A percentile compares a stretch with the other conserved stretches of the same genome.
Evolutionary conservation across 2,329 filamentous ascomycete genomes (phyloP).

Genomic region (Aureobasidium sp.): DNA sequence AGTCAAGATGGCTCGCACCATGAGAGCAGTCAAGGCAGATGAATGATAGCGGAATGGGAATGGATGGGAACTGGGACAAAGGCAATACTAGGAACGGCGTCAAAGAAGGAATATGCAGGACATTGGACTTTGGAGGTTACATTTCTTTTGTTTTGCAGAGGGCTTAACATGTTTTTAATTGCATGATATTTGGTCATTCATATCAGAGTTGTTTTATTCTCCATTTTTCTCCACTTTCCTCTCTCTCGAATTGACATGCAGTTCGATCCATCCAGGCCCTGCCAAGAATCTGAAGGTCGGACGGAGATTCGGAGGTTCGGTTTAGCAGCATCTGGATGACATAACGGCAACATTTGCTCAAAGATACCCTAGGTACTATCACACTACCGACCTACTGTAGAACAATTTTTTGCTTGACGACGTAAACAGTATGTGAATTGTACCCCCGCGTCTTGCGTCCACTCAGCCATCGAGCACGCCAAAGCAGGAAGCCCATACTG

Average conservation of each 20-base stretch:
- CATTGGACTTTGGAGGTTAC: background rate
- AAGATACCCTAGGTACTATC: background rate
- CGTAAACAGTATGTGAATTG: background rate
- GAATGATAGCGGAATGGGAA: background rate
- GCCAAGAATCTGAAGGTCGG: slow-evolving; percentile 2
- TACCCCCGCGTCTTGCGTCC: background rate
- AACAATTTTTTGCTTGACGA: background rate
- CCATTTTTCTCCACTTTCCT: background rate
- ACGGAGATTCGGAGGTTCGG: slow-evolving; percentile 2
- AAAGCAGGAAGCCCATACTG: background rate
- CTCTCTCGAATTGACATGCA: background rate
- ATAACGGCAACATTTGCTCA: slow-evolving; percentile 8
- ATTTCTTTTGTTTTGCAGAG: background rate
- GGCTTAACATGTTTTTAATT: background rate
- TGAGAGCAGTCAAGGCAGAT: slow-evolving; percentile 10
- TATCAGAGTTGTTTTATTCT: background rate
- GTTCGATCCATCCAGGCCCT: background rate
- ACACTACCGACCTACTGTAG: background rate
- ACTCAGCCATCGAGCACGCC: background rate
- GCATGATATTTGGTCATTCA: background rate
- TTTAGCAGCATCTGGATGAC: background rate
- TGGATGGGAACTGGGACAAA: background rate
- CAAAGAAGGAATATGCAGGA: background rate
- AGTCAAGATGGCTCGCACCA: slow-evolving; percentile 8
- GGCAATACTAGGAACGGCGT: background rate